These are phyloP conservation scores for Annulohypoxylon maeteangense DNA, from an alignment of 495 filamentous ascomycete species.

Conservation along the genomic window DNA sequence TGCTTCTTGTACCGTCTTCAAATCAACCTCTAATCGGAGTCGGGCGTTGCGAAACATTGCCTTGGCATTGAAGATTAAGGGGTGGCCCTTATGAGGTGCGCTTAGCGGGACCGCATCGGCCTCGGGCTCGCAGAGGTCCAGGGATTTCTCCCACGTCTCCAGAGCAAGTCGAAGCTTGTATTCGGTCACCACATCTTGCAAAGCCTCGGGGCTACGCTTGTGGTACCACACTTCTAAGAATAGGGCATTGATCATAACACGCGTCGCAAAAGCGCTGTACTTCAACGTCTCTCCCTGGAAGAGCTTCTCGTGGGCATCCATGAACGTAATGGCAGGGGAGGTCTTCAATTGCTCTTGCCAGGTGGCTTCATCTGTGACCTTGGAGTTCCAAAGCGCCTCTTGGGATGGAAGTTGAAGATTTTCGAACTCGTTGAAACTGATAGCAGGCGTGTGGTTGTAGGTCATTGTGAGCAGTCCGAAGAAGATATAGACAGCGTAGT, in stretches of 20 bases:
- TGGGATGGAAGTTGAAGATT: slow-evolving; percentile 91
- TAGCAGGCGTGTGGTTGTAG: slow-evolving; percentile 96
- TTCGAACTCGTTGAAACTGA: slow-evolving; percentile 98
- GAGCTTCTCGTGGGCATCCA: slow-evolving; percentile 91
- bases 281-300: slow-evolving; percentile 91
- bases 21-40: slow-evolving; percentile 90
- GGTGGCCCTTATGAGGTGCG: slow-evolving; percentile 97
- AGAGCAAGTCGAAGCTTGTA: slow-evolving; percentile 96
- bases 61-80: slow-evolving; percentile 98
- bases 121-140: slow-evolving; percentile 94
- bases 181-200: slow-evolving; percentile 96
- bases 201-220: slow-evolving; percentile 93
- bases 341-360: slow-evolving; percentile 82
- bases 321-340: slow-evolving; percentile 81
- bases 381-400: slow-evolving; percentile 93
- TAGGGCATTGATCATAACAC: slow-evolving; percentile 98
- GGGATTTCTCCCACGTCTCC: slow-evolving; percentile 97
- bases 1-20: slow-evolving; percentile 95
- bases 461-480: slow-evolving; percentile 95
- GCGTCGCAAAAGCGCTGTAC: slow-evolving; percentile 97
- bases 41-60: slow-evolving; percentile 96
- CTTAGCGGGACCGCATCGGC: slow-evolving; percentile 89
- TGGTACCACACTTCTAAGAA: slow-evolving; percentile 99
- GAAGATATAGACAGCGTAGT: slow-evolving; percentile 99
- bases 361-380: slow-evolving; percentile 77